Evolutionary conservation across 108 stramenopile species (phyloP), one percentile per base, ranked within the genome.

Genomic region (Heterococcus sp.): DNA sequence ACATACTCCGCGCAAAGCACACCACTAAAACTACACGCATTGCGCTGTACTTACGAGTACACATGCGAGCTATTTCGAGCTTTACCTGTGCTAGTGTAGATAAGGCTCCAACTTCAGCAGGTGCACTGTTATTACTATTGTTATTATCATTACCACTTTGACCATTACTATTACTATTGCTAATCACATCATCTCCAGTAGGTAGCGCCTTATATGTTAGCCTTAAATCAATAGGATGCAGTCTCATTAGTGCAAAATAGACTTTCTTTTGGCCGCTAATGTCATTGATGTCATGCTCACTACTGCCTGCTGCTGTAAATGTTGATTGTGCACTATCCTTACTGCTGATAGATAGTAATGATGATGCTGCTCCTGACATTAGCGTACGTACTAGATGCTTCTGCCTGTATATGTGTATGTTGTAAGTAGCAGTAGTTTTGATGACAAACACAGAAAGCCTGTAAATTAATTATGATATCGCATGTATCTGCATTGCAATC

Each of bases 231-330:
- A 84, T 33, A 1, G 83, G 83, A 40, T 84, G 83, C 28, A 84
- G 37, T 32, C 78, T 77, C 73, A 84, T 75, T 4, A 84, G 83
- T 8, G 83, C 78, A 66, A 84, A 78, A 78, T 84, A 84, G 38
- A 84, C 74, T 31, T 84, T 84, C n/a, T n/a, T n/a, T n/a, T n/a
- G n/a, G n/a, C n/a, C n/a, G n/a, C n/a, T n/a, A n/a, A n/a, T n/a
- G n/a, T n/a, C n/a, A n/a, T n/a, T n/a, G n/a, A n/a, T n/a, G n/a
- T n/a, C n/a, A n/a, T n/a, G n/a, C n/a, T 3, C 14, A 21, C 46
- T 58, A 21, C 46, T 58, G 46, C 46, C 21, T 58, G 46, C 46
- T 21, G 46, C 21, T 21, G 46, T 21, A 8, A 21, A 8, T 21
- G 46, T 8, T 21, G 46, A 21, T 21, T 8, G 46, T 21, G 46